phyloP scores from a whole-genome alignment of 805 yeast species.

The Tetrapisispora pingtungensis region DNA sequence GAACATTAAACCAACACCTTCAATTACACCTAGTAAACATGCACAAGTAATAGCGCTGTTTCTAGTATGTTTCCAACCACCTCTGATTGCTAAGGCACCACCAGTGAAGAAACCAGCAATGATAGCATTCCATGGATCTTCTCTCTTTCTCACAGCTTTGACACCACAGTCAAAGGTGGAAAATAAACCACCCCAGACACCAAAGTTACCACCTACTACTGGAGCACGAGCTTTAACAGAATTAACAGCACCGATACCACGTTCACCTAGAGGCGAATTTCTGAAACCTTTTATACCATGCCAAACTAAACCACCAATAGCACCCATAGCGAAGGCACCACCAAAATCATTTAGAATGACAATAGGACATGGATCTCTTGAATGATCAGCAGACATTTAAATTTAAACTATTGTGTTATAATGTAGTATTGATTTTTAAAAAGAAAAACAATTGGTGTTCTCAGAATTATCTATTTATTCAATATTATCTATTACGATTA shows the following conservation, averaged over 20 bases:
- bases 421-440: too few species aligned
- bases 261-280: slow-evolving; percentile 94
- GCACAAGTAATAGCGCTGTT: slow-evolving; percentile 97
- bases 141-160: slow-evolving; percentile 92
- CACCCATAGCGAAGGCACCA: slow-evolving; percentile 99
- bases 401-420: neutral
- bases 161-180: slow-evolving; percentile 93
- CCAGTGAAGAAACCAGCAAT: slow-evolving; percentile 97
- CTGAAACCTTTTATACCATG: slow-evolving; percentile 98
- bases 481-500: too few species aligned
- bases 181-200: slow-evolving; percentile 98
- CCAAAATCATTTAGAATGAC: slow-evolving; percentile 96
- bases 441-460: too few species aligned
- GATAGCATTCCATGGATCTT: slow-evolving; percentile 97
- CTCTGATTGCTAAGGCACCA: slow-evolving; percentile 96
- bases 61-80: slow-evolving; percentile 95
- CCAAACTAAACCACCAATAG: slow-evolving; percentile 97
- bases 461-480: too few species aligned
- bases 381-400: slow-evolving; percentile 84
- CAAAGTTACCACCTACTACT: slow-evolving; percentile 96
- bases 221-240: slow-evolving; percentile 97
- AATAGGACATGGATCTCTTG: slow-evolving; percentile 98
- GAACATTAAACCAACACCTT: slow-evolving; percentile 96
- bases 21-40: slow-evolving; percentile 89
- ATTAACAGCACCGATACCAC: slow-evolving; percentile 77